These are phyloP conservation scores for Tuber magnatum DNA, from an alignment of 495 filamentous ascomycete genomes.

Conservation along the genomic window DNA sequence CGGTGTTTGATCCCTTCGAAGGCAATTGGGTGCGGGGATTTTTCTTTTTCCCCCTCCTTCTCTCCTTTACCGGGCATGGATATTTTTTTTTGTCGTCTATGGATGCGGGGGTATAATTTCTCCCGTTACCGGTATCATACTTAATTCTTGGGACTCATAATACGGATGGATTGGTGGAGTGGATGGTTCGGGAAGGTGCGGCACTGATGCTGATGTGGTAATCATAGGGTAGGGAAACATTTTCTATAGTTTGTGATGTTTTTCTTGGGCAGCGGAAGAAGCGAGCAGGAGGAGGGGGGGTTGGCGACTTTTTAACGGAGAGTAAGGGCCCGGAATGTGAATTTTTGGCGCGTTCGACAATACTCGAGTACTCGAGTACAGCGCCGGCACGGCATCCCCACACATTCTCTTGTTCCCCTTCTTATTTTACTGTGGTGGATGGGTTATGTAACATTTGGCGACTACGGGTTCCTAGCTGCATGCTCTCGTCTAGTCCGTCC, in stretches of 20 bases:
- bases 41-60: not conserved
- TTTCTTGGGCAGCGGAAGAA: no score
- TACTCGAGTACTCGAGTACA: no score
- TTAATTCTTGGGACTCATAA: not conserved
- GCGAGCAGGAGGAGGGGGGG: not conserved
- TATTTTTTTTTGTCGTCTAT: not conserved
- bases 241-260: no score
- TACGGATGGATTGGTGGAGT: no score
- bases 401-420: not conserved
- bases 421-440: not conserved
- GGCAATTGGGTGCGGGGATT: not conserved
- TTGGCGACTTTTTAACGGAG: not conserved
- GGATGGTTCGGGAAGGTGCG: not conserved
- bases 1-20: no score
- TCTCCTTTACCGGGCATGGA: no score
- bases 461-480: not conserved
- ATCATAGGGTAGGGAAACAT: not conserved
- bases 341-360: not conserved
- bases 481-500: not conserved
- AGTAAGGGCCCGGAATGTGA: not conserved
- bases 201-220: not conserved
- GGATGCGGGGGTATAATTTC: not conserved
- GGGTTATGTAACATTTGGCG: not conserved
- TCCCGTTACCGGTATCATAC: no score
- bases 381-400: not conserved